phyloP scores from a whole-genome alignment of 2,329 filamentous ascomycete species.

The Beauveria bassiana region DNA sequence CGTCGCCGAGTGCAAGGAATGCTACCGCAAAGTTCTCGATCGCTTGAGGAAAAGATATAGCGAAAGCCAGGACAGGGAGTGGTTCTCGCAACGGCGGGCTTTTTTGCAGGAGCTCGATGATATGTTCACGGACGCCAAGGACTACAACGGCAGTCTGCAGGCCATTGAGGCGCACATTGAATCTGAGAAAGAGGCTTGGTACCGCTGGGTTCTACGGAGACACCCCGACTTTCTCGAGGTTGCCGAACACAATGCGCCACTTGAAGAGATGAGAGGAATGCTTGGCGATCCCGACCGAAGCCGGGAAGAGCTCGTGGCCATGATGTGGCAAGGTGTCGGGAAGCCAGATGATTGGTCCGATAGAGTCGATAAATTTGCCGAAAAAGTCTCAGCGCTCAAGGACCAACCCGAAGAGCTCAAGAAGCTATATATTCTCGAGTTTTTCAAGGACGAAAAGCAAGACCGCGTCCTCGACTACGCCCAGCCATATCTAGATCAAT shows the following conservation, averaged over 20 bases:
- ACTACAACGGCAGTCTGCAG: slow-evolving; percentile 33
- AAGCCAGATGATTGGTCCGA: slow-evolving; percentile 24
- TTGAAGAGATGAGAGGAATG: slow-evolving; percentile 27
- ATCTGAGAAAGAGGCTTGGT: slow-evolving; percentile 46
- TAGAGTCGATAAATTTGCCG: slow-evolving; percentile 26
- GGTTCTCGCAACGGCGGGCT: slow-evolving; percentile 42
- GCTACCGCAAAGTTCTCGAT: slow-evolving; percentile 40
- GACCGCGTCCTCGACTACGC: slow-evolving; percentile 24
- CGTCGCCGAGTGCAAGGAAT: slow-evolving; percentile 38
- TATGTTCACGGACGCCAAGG: slow-evolving; percentile 40
- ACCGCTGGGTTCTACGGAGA: slow-evolving; percentile 35
- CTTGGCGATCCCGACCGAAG: slow-evolving; percentile 30
- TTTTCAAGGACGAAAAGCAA: slow-evolving; percentile 33
- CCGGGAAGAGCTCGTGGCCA: slow-evolving; percentile 28
- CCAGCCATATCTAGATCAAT: slow-evolving; percentile 34
- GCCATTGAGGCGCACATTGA: slow-evolving; percentile 42
- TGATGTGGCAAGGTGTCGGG: slow-evolving; percentile 30
- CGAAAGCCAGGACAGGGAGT: slow-evolving; percentile 33
- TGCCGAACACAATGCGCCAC: slow-evolving; percentile 21
- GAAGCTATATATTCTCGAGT: slow-evolving; percentile 32
- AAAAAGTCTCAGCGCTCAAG: slow-evolving; percentile 24
- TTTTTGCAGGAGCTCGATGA: slow-evolving; percentile 44
- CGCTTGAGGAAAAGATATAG: slow-evolving; percentile 32
- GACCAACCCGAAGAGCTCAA: slow-evolving; percentile 25
- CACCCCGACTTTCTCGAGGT: slow-evolving; percentile 31